Evolutionary conservation across 1,284 basidiomycete genomes (phyloP), one percentile per base, ranked within the genome.

Genomic region (Xerocomus nothofagi): DNA sequence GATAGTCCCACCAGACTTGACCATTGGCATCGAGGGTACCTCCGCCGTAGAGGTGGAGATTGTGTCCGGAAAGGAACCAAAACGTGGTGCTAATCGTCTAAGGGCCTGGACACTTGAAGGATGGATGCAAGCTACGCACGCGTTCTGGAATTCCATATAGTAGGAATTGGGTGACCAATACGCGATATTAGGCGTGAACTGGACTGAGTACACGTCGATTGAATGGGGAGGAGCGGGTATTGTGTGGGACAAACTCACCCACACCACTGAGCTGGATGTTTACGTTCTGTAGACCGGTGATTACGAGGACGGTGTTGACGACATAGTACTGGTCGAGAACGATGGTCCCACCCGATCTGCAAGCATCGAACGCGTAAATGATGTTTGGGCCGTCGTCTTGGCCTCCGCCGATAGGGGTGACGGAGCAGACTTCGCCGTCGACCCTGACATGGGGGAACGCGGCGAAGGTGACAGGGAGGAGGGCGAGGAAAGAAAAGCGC

Each of bases 11-110:
- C 76, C 70, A 73, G 12, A 71, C 67, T 49, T 72, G 71, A 9
- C 68, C 69, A 40, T 72, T 74, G 32, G 63, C 68, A 57, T 74
- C 71, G 38, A 75, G 66, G 27, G 69, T 72, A 21, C 72, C 72
- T 34, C 71, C 72, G 29, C 73, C 73, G 50, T 73, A 71, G 41
- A 79, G 58, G 50, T 73, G 71, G 44, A 78, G 64, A 47, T 75
- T 72, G 26, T 70, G 60, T 1, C 78, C 77, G 2, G 70, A 71
- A 20, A 79, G 66, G 56, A 77, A 72, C 75, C 74, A 78, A 55
- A 69, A 73, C 0, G 76, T 76, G 6, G 75, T 75, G 15, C 71
- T 71, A 30, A 61, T 47, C 54, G 51, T 55, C 57, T 64, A 20
- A 44, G 39, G 3, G 32, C 6, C 34, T 2, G 8, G 30, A 24